Evolutionary conservation across 495 filamentous ascomycete genomes (phyloP), one percentile per base, ranked within the genome.

Genomic region (Talaromyces ruber): DNA sequence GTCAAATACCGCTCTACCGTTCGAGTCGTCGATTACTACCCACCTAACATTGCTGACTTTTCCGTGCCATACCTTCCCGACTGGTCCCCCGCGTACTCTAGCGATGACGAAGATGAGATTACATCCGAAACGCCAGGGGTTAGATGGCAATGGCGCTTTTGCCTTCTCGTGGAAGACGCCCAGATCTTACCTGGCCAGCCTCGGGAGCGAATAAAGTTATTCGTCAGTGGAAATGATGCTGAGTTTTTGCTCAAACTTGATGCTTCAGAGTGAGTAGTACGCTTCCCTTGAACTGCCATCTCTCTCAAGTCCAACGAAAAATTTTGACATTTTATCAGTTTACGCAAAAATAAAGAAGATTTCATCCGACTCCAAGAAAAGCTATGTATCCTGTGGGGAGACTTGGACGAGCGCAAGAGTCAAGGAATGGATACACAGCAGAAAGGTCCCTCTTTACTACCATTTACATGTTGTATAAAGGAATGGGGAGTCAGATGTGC

Each of bases 321-420:
- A 22, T 16, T 30, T 30, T 12, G 4, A 16, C 6, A 62, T 54
- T 47, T 59, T 47, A 4, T 16, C 54, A 89, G 81, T 71, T 82
- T 97, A 7, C 82, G 81, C 18, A 67, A 67, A 56, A 71, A 88
- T 37, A 43, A 68, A 5, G 37, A 67, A 0, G 64, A 68, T 3
- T 71, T 95, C 6, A 65, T 50, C 26, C 59, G 71, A 7, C 72
- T 97, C 1, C 77, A 82, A 43, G 84, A 96, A 67, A 86, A 86
- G 67, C 81, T 97, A 16, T 93, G 86, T 70, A 75, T 83, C 30
- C 79, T 98, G 7, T 98, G 93, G 92, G 93, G 93, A 3, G 81
- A 95, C 62, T 81, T 97, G 6, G 87, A 91, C 70, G 91, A 96
- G 68, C 63, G 68, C 52, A 90, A 89, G 64, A 60, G 59, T 18